Evolutionary conservation across 1,284 basidiomycete genomes (phyloP).

Genomic region (Gomphus bonarii): DNA sequence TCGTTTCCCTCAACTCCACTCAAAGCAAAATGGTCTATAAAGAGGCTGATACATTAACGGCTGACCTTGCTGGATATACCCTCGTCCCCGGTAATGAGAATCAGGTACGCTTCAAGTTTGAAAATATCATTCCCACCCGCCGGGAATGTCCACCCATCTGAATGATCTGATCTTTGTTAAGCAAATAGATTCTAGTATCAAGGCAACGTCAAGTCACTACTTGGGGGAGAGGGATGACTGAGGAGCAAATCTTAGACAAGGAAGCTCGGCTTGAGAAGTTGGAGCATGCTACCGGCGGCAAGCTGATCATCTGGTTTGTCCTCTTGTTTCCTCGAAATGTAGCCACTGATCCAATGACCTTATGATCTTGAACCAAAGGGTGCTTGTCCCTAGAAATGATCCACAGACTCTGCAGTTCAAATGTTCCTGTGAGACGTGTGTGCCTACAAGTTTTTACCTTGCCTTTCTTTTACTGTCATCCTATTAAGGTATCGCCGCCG

Average conservation of each 20-base stretch:
- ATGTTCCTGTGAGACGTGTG: slow-evolving; percentile 37
- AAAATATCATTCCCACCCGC: no score
- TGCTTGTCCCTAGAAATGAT: slow-evolving; percentile 30
- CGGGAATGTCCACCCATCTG: no score
- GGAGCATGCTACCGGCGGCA: slow-evolving; percentile 27
- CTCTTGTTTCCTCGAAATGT: slow-evolving; percentile 12
- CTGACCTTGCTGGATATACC: not conserved
- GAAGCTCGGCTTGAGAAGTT: slow-evolving; percentile 24
- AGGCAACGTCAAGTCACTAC: slow-evolving; percentile 2
- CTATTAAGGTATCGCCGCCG: slow-evolving; percentile 21
- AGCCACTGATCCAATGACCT: not conserved
- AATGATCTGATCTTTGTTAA: not conserved
- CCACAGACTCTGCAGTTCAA: slow-evolving; percentile 30
- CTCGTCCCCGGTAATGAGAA: slow-evolving; percentile 22
- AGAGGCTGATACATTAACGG: no score
- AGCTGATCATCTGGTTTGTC: slow-evolving; percentile 28
- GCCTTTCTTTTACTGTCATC: not conserved
- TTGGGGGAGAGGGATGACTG: slow-evolving; percentile 26
- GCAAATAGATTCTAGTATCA: not conserved
- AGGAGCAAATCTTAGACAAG: slow-evolving; percentile 27
- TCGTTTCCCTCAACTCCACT: no score
- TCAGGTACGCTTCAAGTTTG: slow-evolving; percentile 18
- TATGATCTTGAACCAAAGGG: slow-evolving; percentile 22
- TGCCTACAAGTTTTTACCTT: not conserved
- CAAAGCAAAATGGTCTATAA: no score